phyloP scores from a whole-genome alignment of 2,329 filamentous ascomycete species.

The Grosmannia clavigera region DNA sequence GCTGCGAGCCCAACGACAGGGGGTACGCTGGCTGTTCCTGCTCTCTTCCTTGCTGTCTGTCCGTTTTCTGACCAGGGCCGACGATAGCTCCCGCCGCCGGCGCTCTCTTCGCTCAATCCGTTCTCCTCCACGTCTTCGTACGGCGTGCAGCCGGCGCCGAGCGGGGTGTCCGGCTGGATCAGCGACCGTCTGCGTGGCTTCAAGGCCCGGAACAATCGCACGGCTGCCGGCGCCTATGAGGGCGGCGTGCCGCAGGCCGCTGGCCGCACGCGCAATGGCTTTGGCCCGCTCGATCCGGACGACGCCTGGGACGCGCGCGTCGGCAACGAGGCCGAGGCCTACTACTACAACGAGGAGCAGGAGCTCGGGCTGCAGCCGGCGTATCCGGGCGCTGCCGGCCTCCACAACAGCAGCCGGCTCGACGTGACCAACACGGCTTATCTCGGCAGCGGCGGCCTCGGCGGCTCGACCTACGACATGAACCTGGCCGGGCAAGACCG shows the following conservation, averaged over 20 bases:
- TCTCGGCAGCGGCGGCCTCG: conserved; percentile 4
- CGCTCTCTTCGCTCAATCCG: conserved; percentile 56
- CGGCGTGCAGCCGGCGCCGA: conserved; percentile 39
- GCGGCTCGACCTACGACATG: conserved; percentile 34
- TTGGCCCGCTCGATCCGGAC: conserved; percentile 61
- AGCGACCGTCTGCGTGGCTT: conserved; percentile 51
- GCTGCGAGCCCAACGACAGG: conserved; percentile 58
- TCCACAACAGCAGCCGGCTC: conserved; percentile 10
- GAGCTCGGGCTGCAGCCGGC: conserved; percentile 43
- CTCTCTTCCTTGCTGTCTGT: neutral
- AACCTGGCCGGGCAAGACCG: conserved; percentile 28
- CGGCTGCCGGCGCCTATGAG: conserved; percentile 62
- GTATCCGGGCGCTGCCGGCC: conserved; percentile 20
- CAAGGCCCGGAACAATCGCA: conserved; percentile 47
- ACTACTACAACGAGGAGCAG: conserved; percentile 58
- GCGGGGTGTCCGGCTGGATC: conserved; percentile 62
- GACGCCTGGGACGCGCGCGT: conserved; percentile 79
- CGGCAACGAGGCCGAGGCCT: conserved; percentile 53
- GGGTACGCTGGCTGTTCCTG: conserved; percentile 32
- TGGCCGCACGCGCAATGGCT: conserved; percentile 22
- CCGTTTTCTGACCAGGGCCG: neutral
- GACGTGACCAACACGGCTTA: conserved; percentile 8
- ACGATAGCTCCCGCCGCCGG: conserved; percentile 54
- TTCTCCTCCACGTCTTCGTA: conserved; percentile 42
- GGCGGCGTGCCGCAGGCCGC: conserved; percentile 26